Base-by-base conservation (phyloP, 2,329 filamentous ascomycete genomes). In the Diaporthe eres region DNA sequence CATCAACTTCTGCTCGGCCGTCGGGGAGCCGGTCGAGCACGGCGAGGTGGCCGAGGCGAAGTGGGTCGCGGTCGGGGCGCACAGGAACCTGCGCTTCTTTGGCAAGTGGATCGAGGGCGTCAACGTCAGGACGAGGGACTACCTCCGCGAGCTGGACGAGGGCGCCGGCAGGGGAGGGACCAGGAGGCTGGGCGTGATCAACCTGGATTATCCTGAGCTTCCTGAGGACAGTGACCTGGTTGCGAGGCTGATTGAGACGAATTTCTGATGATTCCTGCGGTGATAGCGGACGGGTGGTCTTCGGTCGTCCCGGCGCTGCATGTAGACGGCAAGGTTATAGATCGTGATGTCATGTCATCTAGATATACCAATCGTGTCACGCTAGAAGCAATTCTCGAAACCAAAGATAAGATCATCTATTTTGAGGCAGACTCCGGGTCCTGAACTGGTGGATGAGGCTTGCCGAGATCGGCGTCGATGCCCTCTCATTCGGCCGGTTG, bases 41-140 rank as follows among this genome's bases (percentile, higher is more conserved):
- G 83, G 83, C 58, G 83, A 85, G 79, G 77, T 85, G 2, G 83
- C 83, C 8, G 82, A 85, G 78, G 79, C 82, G n/a, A 84, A 87
- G 77, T 86, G 85, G 80, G 84, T 88, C 53, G 86, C 86, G 0
- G 81, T 87, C 2, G 86, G 86, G 9, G 86, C 84, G 1, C 86
- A 85, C 78, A 85, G 82, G 77, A 79, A 80, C 25, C 42, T 76
- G 39, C 75, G 70, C 51, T 84, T 86, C 68, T 80, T 82, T 28
- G 82, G 82, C 42, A 79, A 81, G 49, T 88, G 86, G 84, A 83
- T 86, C 44, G 80, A 82, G 25, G 86, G 86, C 25, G 85, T 88
- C 79, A 88, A 88, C 76, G 80, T 82, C 4, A 78, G 82, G 10
- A 79, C 85, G 7, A 78, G 81, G n/a, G 82, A 80, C 7, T 85